phyloP scores from a whole-genome alignment of 257 asterid genomes.

The Apocynum venetum region DNA sequence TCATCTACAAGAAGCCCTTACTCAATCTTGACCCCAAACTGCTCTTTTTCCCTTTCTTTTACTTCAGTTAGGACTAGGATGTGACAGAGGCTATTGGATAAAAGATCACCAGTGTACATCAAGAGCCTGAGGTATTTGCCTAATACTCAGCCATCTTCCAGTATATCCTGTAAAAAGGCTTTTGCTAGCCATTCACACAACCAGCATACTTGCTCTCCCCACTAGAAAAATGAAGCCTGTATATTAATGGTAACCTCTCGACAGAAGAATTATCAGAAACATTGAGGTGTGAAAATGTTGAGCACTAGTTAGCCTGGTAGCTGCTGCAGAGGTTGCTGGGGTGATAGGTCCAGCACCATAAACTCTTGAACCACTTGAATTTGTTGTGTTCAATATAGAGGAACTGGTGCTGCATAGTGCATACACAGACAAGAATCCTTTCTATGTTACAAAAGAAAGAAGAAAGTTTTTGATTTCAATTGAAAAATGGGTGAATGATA shows the following conservation, averaged over 20 bases:
- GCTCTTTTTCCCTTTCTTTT: background rate
- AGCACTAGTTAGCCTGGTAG: conserved; percentile 15
- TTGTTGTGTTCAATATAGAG: conserved; percentile 58
- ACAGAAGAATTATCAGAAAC: conserved; percentile 9
- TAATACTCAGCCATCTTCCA: background rate
- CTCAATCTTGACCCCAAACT: background rate
- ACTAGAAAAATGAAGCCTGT: background rate
- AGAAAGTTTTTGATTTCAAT: background rate
- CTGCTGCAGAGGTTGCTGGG: conserved; percentile 43
- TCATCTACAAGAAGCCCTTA: background rate
- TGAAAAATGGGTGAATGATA: background rate
- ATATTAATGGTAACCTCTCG: background rate
- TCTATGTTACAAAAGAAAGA: background rate
- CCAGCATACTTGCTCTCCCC: background rate
- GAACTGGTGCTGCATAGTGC: conserved; percentile 74
- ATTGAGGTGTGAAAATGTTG: conserved; percentile 20
- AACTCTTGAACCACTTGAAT: conserved; percentile 69
- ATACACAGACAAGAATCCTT: background rate
- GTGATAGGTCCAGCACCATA: conserved; percentile 68
- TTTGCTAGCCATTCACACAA: background rate
- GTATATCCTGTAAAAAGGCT: background rate
- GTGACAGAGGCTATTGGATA: background rate
- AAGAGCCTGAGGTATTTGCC: background rate
- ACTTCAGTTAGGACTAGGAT: background rate
- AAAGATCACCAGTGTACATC: background rate